These are phyloP conservation scores for Tulasnella sp. DNA, from an alignment of 768 basidiomycete genomes.

Conservation along the genomic window DNA sequence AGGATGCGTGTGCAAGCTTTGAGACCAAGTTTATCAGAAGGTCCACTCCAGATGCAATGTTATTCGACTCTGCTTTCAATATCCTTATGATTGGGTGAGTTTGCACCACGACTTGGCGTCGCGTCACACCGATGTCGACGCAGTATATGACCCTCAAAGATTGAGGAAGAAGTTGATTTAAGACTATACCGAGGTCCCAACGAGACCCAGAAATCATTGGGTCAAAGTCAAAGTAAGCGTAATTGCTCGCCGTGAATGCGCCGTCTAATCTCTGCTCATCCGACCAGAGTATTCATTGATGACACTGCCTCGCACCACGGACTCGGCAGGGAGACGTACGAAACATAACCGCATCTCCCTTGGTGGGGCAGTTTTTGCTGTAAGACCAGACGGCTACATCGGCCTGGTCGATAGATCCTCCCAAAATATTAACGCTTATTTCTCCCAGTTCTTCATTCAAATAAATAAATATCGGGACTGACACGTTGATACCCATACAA, in stretches of 20 bases:
- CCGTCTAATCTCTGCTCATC: not conserved
- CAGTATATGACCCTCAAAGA: not conserved
- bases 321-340: slow-evolving; percentile 50
- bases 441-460: not conserved
- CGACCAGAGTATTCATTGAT: slow-evolving; percentile 50
- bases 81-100: no score
- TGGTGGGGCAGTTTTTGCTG: slow-evolving; percentile 44
- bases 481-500: not conserved
- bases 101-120: no score
- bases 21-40: no score
- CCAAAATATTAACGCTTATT: slow-evolving; percentile 5
- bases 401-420: slow-evolving; percentile 37
- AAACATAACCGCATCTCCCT: slow-evolving; percentile 46
- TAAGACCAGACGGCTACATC: slow-evolving; percentile 61
- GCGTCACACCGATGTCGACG: no score
- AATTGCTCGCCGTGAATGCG: not conserved
- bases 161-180: slow-evolving; percentile 35
- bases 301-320: slow-evolving; percentile 40
- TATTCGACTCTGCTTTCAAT: slow-evolving; percentile 31
- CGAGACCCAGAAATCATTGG: slow-evolving; percentile 42
- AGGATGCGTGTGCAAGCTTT: no score
- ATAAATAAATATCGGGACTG: not conserved
- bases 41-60: no score
- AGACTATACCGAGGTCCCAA: slow-evolving; percentile 42
- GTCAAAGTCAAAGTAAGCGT: slow-evolving; percentile 49